Base-by-base conservation (phyloP, 208 protist species). In the Leishmania amazonensis region DNA sequence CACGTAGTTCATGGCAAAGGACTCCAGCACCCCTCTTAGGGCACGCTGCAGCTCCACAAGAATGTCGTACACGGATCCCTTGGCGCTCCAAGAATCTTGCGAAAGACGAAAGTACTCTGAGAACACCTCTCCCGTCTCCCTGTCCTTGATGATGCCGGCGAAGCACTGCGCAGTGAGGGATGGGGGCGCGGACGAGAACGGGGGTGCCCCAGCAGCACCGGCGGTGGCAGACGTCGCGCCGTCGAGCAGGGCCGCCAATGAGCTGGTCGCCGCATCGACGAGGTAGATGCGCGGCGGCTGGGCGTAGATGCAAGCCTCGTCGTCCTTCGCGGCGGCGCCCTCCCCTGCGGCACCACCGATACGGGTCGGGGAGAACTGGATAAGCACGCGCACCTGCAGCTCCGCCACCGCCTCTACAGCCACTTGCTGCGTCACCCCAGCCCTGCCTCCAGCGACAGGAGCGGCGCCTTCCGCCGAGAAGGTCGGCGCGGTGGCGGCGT, bases 21-120 rank as follows among this genome's bases (percentile, higher is more conserved):
- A 38, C 74, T 86, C 79, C 24, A 91, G 17, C 0, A 83, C 73
- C 8, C 74, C 57, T 11, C 78, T 47, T 42, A 89, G 62, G 17
- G 35, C 72, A 24, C 57, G 49, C 68, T 91, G 88, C 54, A 91
- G 67, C 49, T 76, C 65, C 5, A 78, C 53, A 1, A 91, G 75
- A 24, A 91, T 75, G 19, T 85, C 81, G 53, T 86, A 91, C 35
- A 91, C 76, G 24, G 83, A 86, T 13, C 85, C 79, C 1, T 73
- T 81, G 13, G 71, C 67, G n/a, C 72, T 72, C 81, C 81, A 85
- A 67, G 70, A 79, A 62, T 84, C 85, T 17, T 79, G 75, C 45
- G 81, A 84, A 1, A 85, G 83, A 24, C 67, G 68, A 8, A 89
- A 24, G 19, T 68, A 31, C 65, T 83, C 83, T 6, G 79, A 68